Conservation (phyloP, 169 alveolate genomes). For the Plasmodium gaboni region DNA sequence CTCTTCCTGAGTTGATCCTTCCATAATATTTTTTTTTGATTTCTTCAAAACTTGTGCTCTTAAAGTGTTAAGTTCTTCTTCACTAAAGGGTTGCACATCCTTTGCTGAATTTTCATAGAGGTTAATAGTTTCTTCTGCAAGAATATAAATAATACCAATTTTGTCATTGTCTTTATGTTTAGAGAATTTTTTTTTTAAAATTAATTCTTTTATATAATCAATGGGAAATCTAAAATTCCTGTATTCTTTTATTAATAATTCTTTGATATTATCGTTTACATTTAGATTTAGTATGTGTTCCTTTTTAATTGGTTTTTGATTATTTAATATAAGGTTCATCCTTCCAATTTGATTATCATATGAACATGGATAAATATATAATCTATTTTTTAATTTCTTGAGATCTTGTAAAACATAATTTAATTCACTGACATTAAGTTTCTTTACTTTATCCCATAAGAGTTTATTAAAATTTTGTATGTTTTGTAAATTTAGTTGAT, state of each 20-base stretch:
- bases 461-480: conserved; percentile 49
- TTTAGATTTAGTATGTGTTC: conserved; percentile 34
- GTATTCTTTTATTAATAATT: conserved; percentile 41
- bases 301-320: conserved; percentile 69
- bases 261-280: conserved; percentile 18
- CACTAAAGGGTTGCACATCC: conserved; percentile 50
- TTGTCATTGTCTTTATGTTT: conserved; percentile 11
- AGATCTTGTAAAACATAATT: conserved; percentile 61
- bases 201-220: conserved; percentile 46
- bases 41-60: conserved; percentile 20
- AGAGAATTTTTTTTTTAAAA: conserved; percentile 44
- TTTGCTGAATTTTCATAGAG: conserved; percentile 76
- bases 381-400: conserved; percentile 57
- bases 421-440: conserved; percentile 42
- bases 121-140: conserved; percentile 74
- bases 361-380: conserved; percentile 25
- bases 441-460: conserved; percentile 24
- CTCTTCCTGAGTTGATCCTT: background rate
- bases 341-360: conserved; percentile 39
- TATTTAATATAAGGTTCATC: conserved; percentile 53
- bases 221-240: conserved; percentile 46
- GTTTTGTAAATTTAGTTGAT: conserved; percentile 35
- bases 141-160: conserved; percentile 28
- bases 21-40: background rate
- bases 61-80: conserved; percentile 19